Percentiles rank a stretch among this genome's conserved stretches.
These are phyloP conservation scores for Pleurotus giganteus DNA, from an alignment of 768 basidiomycete species.

Conservation along the genomic window DNA sequence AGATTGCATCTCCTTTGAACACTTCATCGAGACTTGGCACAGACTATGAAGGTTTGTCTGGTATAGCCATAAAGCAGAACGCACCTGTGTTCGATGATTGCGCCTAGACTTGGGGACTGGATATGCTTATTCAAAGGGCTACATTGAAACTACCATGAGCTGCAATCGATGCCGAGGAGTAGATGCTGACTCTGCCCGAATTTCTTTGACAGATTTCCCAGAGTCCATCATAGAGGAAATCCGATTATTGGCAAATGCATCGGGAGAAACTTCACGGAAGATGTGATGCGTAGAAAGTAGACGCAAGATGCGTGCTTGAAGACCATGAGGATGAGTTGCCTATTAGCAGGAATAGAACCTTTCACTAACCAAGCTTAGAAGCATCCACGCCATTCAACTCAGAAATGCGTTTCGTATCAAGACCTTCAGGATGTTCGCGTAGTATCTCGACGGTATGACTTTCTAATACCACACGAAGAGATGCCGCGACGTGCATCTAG, in stretches of 20 bases:
- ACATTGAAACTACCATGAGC: background rate
- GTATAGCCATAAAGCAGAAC: background rate
- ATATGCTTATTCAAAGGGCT: slow-evolving; percentile 19
- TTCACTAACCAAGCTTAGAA: slow-evolving; percentile 27
- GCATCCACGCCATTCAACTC: slow-evolving; percentile 24
- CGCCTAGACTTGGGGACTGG: slow-evolving; percentile 15
- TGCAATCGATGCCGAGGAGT: background rate
- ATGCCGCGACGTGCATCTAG: slow-evolving; percentile 12
- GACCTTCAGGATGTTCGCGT: slow-evolving; percentile 18
- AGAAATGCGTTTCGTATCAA: slow-evolving; percentile 33
- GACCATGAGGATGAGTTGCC: background rate
- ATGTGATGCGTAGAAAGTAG: slow-evolving; percentile 32
- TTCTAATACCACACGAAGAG: slow-evolving; percentile 10
- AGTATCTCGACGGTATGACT: slow-evolving; percentile 1
- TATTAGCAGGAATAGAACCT: background rate
- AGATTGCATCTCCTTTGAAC: slow-evolving; percentile 14
- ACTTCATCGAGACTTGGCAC: slow-evolving; percentile 20
- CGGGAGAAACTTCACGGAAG: slow-evolving; percentile 30
- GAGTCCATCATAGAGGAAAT: slow-evolving; percentile 30
- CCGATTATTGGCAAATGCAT: slow-evolving; percentile 34
- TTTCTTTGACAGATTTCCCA: slow-evolving; percentile 22
- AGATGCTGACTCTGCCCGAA: slow-evolving; percentile 25
- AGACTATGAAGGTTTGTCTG: background rate
- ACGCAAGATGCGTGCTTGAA: slow-evolving; percentile 30
- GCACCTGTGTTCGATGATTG: slow-evolving; percentile 17